Evolutionary conservation across 139 green algal genomes (phyloP).

Genomic region (Astrephomene gubernaculifera): DNA sequence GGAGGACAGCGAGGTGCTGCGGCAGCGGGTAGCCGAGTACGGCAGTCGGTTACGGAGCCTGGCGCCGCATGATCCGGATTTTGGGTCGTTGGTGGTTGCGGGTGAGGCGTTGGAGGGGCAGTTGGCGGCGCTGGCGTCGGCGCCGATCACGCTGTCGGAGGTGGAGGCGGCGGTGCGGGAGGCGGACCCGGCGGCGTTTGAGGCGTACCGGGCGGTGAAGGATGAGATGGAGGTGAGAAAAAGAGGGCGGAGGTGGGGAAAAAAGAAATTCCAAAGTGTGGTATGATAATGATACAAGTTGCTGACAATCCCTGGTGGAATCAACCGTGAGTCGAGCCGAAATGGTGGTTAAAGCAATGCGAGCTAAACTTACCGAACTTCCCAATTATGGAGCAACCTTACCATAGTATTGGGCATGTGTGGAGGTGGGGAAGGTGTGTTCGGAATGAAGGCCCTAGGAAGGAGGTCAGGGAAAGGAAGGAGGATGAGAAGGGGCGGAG

Average conservation of each 20-base stretch:
- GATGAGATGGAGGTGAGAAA: conserved; percentile 18
- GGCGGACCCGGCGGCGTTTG: not conserved
- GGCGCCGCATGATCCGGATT: conserved; percentile 28
- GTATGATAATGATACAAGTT: no score
- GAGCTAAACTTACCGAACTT: no score
- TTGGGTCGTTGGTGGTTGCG: conserved; percentile 10
- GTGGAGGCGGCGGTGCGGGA: conserved; percentile 26
- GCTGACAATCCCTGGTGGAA: no score
- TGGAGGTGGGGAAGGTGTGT: no score
- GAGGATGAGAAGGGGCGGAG: conserved; percentile 23
- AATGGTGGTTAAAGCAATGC: no score
- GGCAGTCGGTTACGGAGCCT: not conserved
- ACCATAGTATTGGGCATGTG: no score
- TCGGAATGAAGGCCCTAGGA: no score
- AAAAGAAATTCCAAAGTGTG: no score
- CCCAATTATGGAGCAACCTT: no score
- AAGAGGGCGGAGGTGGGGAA: not conserved
- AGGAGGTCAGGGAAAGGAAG: no score
- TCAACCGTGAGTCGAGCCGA: no score
- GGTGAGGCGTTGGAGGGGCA: conserved; percentile 34
- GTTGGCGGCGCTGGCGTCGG: conserved; percentile 36
- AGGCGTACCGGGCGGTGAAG: conserved; percentile 27
- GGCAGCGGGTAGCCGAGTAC: conserved; percentile 36
- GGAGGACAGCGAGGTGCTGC: conserved; percentile 28
- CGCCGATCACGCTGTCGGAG: conserved; percentile 37